Percentiles rank a stretch among this genome's conserved stretches.
phyloP scores from a whole-genome alignment of 805 yeast species.

The Metschnikowia proteae region DNA sequence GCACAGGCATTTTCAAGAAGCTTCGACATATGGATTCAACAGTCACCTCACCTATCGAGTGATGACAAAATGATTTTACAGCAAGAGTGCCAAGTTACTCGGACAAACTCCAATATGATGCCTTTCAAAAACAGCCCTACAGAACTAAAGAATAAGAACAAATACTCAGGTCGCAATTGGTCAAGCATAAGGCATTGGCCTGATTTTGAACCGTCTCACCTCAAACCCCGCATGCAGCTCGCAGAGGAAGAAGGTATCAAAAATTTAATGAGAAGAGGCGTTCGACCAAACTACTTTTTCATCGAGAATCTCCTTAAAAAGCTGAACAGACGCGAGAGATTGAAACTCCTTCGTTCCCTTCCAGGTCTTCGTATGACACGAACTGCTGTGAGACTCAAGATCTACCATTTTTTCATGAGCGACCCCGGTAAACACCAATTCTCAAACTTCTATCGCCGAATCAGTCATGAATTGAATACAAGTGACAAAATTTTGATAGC shows the following conservation, averaged over 20 bases:
- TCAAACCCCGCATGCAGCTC: slow-evolving; percentile 26
- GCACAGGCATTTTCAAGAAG: slow-evolving; percentile 22
- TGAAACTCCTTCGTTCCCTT: slow-evolving; percentile 22
- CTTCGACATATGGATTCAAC: slow-evolving; percentile 21
- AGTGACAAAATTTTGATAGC: slow-evolving; percentile 28
- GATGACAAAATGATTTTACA: slow-evolving; percentile 14
- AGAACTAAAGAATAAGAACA: slow-evolving; percentile 17
- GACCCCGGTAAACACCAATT: slow-evolving; percentile 19
- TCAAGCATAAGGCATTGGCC: slow-evolving; percentile 16
- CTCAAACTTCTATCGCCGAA: slow-evolving; percentile 13
- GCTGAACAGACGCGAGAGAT: slow-evolving; percentile 18
- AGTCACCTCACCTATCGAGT: slow-evolving; percentile 5
- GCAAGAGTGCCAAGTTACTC: slow-evolving; percentile 17
- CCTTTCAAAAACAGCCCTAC: slow-evolving; percentile 24
- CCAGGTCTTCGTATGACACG: slow-evolving; percentile 23
- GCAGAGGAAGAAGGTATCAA: slow-evolving; percentile 31
- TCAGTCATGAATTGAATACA: slow-evolving; percentile 18
- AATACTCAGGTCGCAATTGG: slow-evolving; percentile 28
- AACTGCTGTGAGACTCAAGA: slow-evolving; percentile 17
- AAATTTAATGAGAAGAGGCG: slow-evolving; percentile 31
- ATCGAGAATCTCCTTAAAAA: slow-evolving; percentile 30
- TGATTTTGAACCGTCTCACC: slow-evolving; percentile 11
- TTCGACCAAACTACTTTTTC: slow-evolving; percentile 33
- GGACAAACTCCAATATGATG: slow-evolving; percentile 23
- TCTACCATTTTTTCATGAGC: slow-evolving; percentile 12